phyloP scores from a whole-genome alignment of 2,329 filamentous ascomycete species.

The Diaporthe citriasiana region DNA sequence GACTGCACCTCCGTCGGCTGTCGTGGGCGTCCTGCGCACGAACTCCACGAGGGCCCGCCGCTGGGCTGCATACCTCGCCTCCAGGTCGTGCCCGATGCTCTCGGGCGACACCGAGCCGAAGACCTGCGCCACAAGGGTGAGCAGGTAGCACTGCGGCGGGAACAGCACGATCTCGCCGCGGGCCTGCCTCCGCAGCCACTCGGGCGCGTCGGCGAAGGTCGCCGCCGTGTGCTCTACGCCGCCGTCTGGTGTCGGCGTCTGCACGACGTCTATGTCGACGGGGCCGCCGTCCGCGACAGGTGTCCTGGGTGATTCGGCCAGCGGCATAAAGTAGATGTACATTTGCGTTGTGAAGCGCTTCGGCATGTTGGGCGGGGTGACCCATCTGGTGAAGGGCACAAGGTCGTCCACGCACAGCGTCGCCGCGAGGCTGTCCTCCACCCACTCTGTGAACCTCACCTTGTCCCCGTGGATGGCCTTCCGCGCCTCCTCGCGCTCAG shows the following conservation, averaged over 20 bases:
- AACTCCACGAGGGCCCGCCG: constrained; percentile 68
- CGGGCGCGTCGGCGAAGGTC: constrained; percentile 77
- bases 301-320: constrained; percentile 50
- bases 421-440: constrained; percentile 50
- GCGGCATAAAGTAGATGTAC: constrained; percentile 92
- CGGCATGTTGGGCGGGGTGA: constrained; percentile 80
- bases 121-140: constrained; percentile 70
- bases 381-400: constrained; percentile 90
- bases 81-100: constrained; percentile 45
- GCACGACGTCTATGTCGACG: constrained; percentile 68
- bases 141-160: constrained; percentile 87
- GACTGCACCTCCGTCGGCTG: constrained; percentile 34
- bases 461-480: constrained; percentile 75
- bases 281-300: neutral
- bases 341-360: constrained; percentile 95
- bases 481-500: constrained; percentile 73
- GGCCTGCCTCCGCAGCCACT: constrained; percentile 77
- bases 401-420: constrained; percentile 65
- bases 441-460: constrained; percentile 77
- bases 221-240: constrained; percentile 75
- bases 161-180: constrained; percentile 83
- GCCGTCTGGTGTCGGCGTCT: constrained; percentile 79
- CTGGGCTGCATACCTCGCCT: constrained; percentile 59
- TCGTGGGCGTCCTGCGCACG: constrained; percentile 59
- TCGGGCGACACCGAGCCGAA: constrained; percentile 56